Base-by-base conservation (phyloP, 129 eudicot genomes). In the Arctium minus region DNA sequence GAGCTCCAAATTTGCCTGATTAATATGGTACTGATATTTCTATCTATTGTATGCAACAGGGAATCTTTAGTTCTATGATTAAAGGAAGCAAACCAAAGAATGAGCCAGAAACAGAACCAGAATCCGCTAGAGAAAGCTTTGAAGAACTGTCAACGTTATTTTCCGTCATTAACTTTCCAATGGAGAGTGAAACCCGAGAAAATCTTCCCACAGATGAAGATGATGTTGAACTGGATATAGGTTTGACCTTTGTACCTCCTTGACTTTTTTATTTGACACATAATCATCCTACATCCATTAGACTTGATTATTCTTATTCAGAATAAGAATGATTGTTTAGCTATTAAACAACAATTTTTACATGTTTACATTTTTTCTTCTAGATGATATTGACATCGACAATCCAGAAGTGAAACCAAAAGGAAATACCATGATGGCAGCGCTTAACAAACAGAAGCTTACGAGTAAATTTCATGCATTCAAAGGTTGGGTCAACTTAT, bases 371-470 rank as follows among this genome's bases (percentile, higher is more conserved):
- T 22, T 35, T 78, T 79, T 77, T 44, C 84, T 76, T 46, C 30
- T 73, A 96, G 99, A 96, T 86, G 99, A 93, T 80, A 92, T 96
- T 31, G 96, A 96, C 79, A 82, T 93, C n/a, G 98, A 90, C 17
- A 94, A 94, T 79, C 87, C 87, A 44, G 87, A 80, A 75, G 97
- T 88, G 83, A 96, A 92, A 83, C 91, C 94, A 10, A 93, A 90
- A 83, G 99, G 99, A 69, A 76, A 88, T 81, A 82, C 89, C 72
- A 81, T 92, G 89, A 88, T 92, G 87, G 88, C 88, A 70, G 89
- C 88, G 68, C 71, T 93, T 68, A 93, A 90, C 85, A 93, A 88
- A 68, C 89, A 93, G 87, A 96, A 96, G 76, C 81, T 96, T 31
- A 79, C 94, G 5, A 92, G 90, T 87, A 96, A 74, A 89, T 92